A percentile compares a stretch with the other conserved stretches of the same genome.
phyloP scores from a whole-genome alignment of 2,329 filamentous ascomycete species.

The Venturia aucupariae region DNA sequence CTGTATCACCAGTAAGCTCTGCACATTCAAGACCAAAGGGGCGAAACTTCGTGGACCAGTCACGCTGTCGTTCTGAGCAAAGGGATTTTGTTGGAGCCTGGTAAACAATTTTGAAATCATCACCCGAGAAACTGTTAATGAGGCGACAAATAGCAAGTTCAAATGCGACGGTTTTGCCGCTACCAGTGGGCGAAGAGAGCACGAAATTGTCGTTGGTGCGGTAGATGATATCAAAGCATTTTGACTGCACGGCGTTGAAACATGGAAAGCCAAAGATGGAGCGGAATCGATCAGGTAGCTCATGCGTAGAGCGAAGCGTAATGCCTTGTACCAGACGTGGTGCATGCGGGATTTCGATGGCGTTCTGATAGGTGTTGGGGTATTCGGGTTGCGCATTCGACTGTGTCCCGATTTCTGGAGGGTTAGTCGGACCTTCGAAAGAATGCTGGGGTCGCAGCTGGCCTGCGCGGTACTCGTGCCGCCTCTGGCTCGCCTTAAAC shows the following conservation, averaged over 20 bases:
- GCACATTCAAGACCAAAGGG: slow-evolving; percentile 59
- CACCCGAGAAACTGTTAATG: slow-evolving; percentile 45
- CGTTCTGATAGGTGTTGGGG: slow-evolving; percentile 1
- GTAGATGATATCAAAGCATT: slow-evolving; percentile 61
- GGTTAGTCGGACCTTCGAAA: not conserved
- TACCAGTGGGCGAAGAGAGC: slow-evolving; percentile 72
- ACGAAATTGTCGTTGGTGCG: slow-evolving; percentile 65
- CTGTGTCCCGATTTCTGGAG: not conserved
- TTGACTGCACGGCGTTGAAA: slow-evolving; percentile 79
- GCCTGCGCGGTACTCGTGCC: slow-evolving; percentile 2
- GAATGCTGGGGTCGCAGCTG: not conserved
- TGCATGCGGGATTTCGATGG: slow-evolving; percentile 21
- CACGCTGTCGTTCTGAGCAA: slow-evolving; percentile 64
- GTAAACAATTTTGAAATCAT: slow-evolving; percentile 71
- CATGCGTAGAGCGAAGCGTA: slow-evolving; percentile 46
- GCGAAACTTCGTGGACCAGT: slow-evolving; percentile 69
- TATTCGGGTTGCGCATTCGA: not conserved
- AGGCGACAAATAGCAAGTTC: slow-evolving; percentile 75
- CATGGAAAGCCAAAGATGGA: slow-evolving; percentile 62
- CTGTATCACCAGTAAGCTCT: slow-evolving; percentile 76
- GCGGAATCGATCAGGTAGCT: slow-evolving; percentile 60
- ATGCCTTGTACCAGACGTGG: slow-evolving; percentile 49
- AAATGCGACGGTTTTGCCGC: slow-evolving; percentile 73
- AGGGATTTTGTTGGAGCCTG: slow-evolving; percentile 78
- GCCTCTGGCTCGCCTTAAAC: slow-evolving; percentile 28